These are phyloP conservation scores for Sporisorium iseilematis-ciliati DNA, from an alignment of 1,284 basidiomycete genomes.

Conservation along the genomic window DNA sequence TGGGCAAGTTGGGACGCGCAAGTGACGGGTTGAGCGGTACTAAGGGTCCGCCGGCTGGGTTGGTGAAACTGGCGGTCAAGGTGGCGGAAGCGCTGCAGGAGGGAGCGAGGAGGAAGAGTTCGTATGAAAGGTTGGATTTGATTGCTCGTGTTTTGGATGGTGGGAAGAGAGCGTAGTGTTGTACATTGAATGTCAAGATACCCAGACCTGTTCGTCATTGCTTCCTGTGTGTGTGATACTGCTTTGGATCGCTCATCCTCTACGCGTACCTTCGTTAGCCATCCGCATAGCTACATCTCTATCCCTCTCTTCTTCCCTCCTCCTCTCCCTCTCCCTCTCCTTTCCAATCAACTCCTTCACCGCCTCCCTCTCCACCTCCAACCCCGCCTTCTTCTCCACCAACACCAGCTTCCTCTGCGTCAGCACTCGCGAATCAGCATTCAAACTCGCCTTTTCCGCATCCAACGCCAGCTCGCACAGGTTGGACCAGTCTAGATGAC, in stretches of 20 bases:
- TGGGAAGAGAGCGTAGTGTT: background rate
- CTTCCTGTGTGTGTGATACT: background rate
- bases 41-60: conserved; percentile 7
- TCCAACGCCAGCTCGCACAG: conserved; percentile 40
- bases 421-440: conserved; percentile 30
- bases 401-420: conserved; percentile 25
- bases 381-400: conserved; percentile 4
- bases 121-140: conserved; percentile 40
- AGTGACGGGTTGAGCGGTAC: conserved; percentile 9
- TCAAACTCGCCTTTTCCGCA: conserved; percentile 37
- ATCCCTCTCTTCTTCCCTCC: conserved; percentile 26
- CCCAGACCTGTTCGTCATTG: background rate
- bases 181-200: conserved; percentile 2
- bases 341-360: conserved; percentile 2
- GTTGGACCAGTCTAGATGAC: conserved; percentile 50
- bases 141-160: conserved; percentile 12
- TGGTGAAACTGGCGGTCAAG: conserved; percentile 30
- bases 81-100: conserved; percentile 33
- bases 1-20: conserved; percentile 20
- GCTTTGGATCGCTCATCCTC: conserved; percentile 2
- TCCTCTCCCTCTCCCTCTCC: conserved; percentile 12
- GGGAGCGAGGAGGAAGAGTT: conserved; percentile 39
- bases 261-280: conserved; percentile 19
- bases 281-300: conserved; percentile 25
- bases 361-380: conserved; percentile 14